Evolutionary conservation across 176 grass and related monocot genomes (phyloP).

Genomic region (Aegilops longissima): DNA sequence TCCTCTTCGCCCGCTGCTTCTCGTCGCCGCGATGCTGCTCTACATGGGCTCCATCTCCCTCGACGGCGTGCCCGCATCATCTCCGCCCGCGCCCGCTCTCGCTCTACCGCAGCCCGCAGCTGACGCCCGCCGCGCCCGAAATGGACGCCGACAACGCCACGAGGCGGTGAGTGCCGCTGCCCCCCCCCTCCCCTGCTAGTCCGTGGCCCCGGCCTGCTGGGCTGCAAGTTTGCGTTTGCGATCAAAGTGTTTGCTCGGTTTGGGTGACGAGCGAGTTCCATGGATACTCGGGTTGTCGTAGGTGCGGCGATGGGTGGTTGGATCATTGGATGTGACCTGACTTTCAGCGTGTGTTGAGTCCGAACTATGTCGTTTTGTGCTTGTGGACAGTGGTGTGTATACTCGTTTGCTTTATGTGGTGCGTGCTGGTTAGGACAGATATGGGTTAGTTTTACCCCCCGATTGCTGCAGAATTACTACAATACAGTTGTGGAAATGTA

Average conservation of each 20-base stretch:
- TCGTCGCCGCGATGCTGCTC: constrained; percentile 81
- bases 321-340: no score
- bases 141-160: constrained; percentile 93
- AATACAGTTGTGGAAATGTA: no score
- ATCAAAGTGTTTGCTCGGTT: no score
- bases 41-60: constrained; percentile 93
- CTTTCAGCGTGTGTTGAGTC: no score
- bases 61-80: constrained; percentile 80
- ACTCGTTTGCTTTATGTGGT: constrained; percentile 27
- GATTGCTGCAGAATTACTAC: no score
- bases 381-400: neutral
- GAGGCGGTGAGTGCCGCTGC: constrained; percentile 51
- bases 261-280: no score
- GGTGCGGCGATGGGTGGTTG: no score
- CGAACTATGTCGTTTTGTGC: neutral
- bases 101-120: constrained; percentile 85
- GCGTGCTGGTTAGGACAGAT: no score
- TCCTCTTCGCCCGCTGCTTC: constrained; percentile 75
- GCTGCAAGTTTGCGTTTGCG: no score
- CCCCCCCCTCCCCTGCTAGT: neutral
- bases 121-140: constrained; percentile 58
- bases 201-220: neutral
- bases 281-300: no score
- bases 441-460: no score
- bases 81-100: constrained; percentile 64